Evolutionary conservation across 2,329 filamentous ascomycete species (phyloP), one percentile per base, ranked within the genome.

Genomic region (Fusarium duplospermum): DNA sequence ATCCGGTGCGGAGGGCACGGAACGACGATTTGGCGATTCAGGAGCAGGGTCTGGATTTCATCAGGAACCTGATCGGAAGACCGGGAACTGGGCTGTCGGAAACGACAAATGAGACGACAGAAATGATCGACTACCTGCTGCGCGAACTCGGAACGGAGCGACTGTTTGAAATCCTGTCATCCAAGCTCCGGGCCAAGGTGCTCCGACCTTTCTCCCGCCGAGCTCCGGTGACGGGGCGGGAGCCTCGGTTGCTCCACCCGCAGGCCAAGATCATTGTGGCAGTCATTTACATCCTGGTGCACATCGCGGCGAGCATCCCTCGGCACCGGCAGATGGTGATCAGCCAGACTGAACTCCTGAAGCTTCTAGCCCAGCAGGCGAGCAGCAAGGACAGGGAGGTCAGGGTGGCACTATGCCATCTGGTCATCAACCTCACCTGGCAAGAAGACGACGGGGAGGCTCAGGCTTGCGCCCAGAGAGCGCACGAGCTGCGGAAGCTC

Each of bases 71-170:
- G 35, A 93, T 98, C 74, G 93, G 92, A 66, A 90, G 92, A 59
- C 81, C 83, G 9, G 81, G 82, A 16, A 69, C 85, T 82, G 76
- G 90, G 82, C 75, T 87, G 83, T 75, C 86, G 81, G 83, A 89
- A 18, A 82, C 83, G 16, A 81, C 85, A 8, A 81, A 82, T 61
- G 88, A 89, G 67, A 89, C 88, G 31, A 86, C 88, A 4, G 89
- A 91, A 64, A 96, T 98, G 90, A 94, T 98, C 70, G 95, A 98
- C 79, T 92, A 93, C 78, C 83, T 98, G 24, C 92, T 98, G 79
- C 89, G 86, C 67, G 89, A 92, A 65, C 87, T 98, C 56, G 94
- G 94, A 1, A 89, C 94, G 79, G 90, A 94, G 67, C 89, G 92
- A 42, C 87, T 98, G 62, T 96, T 98, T 76, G 91, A 93, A 58